These are phyloP conservation scores for Mariannaea elegans DNA, from an alignment of 2,329 filamentous ascomycete genomes.

Conservation along the genomic window DNA sequence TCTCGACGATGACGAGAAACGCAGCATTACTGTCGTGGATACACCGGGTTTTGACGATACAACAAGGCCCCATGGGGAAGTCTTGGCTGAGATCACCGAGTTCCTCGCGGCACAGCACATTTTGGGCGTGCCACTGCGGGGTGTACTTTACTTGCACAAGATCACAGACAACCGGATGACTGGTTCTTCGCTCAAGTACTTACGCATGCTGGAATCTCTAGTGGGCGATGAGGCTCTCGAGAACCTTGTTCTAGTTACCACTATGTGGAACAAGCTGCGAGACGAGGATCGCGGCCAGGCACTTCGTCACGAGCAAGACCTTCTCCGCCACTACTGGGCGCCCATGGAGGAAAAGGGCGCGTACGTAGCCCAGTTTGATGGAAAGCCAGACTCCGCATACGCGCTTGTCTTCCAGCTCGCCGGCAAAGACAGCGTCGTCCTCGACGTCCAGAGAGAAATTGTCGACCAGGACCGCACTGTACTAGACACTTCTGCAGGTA, in stretches of 20 bases:
- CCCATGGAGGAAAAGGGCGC: constrained; percentile 21
- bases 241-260: constrained; percentile 17
- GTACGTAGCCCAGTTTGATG: constrained; percentile 11
- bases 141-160: constrained; percentile 13
- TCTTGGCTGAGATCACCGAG: constrained; percentile 10
- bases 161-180: constrained; percentile 16
- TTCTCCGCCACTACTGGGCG: constrained; percentile 11
- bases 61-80: neutral
- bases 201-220: constrained; percentile 1
- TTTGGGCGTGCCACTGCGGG: neutral
- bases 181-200: neutral
- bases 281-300: neutral
- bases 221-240: constrained; percentile 5
- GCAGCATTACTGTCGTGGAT: constrained; percentile 18
- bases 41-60: constrained; percentile 30
- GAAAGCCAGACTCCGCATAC: constrained; percentile 11
- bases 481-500: neutral
- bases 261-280: constrained; percentile 13
- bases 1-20: constrained; percentile 2
- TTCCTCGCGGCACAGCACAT: constrained; percentile 2
- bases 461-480: neutral
- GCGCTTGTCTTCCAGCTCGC: constrained; percentile 10
- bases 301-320: constrained; percentile 10
- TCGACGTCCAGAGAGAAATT: constrained; percentile 8
- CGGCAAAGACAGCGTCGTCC: constrained; percentile 12